Evolutionary conservation across 306 rosid genomes (phyloP).

Genomic region (Cotoneaster glaucophyllus): DNA sequence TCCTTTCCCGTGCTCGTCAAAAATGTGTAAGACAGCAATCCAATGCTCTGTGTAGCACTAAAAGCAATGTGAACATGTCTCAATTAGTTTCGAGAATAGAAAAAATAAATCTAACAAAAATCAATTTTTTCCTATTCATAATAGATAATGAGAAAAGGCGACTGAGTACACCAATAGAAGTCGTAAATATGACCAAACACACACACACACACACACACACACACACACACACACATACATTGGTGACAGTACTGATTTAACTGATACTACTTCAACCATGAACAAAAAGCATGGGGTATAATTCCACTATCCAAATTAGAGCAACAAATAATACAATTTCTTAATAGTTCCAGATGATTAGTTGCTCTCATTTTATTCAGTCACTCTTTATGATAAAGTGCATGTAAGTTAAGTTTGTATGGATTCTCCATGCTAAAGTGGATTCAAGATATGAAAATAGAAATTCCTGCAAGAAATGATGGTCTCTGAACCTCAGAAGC

Average conservation of each 20-base stretch:
- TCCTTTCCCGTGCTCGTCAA: slow-evolving; percentile 90
- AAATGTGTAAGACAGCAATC: slow-evolving; percentile 90
- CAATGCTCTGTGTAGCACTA: slow-evolving; percentile 84
- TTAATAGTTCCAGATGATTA: background rate
- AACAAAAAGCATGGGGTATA: background rate
- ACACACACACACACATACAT: background rate
- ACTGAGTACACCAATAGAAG: background rate
- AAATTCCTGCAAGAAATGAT: background rate
- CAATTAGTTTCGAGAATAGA: slow-evolving; percentile 21
- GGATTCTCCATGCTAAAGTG: background rate
- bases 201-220: background rate
- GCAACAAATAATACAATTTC: background rate
- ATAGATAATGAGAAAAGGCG: background rate
- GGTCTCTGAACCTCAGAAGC: background rate
- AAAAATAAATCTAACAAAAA: background rate
- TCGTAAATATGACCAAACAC: background rate
- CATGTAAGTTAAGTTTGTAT: background rate
- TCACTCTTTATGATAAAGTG: background rate
- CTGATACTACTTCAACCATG: background rate
- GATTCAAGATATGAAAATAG: background rate
- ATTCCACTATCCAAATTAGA: background rate
- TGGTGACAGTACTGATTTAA: background rate
- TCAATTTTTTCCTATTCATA: background rate
- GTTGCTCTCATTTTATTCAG: background rate
- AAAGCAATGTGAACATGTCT: slow-evolving; percentile 22